Percentiles rank a stretch among this genome's conserved stretches.
phyloP scores from a whole-genome alignment of 1,284 basidiomycete species.

The Coniferiporia weirii region DNA sequence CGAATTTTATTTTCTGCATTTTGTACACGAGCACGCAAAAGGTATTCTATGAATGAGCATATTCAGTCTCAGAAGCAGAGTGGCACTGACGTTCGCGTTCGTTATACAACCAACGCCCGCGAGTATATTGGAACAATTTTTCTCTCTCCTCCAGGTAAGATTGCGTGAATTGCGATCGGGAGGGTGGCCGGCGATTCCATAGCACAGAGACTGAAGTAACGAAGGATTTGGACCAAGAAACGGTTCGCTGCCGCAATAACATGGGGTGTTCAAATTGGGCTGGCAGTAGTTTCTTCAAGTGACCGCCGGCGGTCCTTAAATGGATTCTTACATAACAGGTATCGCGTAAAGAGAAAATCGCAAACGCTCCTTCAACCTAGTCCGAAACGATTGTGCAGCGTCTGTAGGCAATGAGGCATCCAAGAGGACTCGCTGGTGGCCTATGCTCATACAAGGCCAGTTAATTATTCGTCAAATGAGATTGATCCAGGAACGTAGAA shows the following conservation, averaged over 20 bases:
- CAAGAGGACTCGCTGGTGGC: no score
- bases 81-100: slow-evolving; percentile 17
- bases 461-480: no score
- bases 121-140: slow-evolving; percentile 17
- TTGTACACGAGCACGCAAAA: neutral
- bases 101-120: slow-evolving; percentile 23
- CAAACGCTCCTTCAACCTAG: no score
- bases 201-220: neutral
- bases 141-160: neutral
- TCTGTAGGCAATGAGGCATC: no score
- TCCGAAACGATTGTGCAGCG: no score
- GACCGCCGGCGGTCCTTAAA: no score
- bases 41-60: neutral
- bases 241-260: neutral
- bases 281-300: no score
- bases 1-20: slow-evolving; percentile 12
- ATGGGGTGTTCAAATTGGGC: neutral
- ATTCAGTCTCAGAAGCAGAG: neutral
- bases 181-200: neutral
- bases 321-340: no score
- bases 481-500: no score
- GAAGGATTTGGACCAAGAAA: neutral
- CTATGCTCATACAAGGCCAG: no score
- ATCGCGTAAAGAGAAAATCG: no score
- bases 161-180: neutral